A percentile compares a stretch with the other conserved stretches of the same genome.
Conservation (phyloP, 2,329 filamentous ascomycete species). For the Claviceps sp. region DNA sequence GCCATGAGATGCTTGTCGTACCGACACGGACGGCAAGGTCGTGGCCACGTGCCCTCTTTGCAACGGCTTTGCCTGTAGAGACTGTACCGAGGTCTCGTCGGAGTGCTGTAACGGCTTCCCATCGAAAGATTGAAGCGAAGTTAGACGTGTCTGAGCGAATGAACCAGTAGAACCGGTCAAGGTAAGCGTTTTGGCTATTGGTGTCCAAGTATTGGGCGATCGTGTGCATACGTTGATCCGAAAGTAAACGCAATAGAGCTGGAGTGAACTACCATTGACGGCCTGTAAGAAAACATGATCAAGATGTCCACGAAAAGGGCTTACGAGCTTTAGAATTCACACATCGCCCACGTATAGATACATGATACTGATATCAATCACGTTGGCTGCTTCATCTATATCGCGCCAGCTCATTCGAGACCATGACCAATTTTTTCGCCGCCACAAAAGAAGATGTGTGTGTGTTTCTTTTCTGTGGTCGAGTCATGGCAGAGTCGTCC, state of each 20-base stretch:
- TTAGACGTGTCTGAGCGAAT: no score
- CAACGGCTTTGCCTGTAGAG: slow-evolving; percentile 47
- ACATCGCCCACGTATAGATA: slow-evolving; percentile 63
- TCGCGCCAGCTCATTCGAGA: slow-evolving; percentile 55
- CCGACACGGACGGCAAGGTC: slow-evolving; percentile 45
- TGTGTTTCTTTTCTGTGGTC: slow-evolving; percentile 43
- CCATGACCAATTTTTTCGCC: slow-evolving; percentile 67
- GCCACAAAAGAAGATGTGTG: slow-evolving; percentile 62
- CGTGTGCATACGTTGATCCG: no score
- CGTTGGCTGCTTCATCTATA: slow-evolving; percentile 56
- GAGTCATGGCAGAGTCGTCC: slow-evolving; percentile 23
- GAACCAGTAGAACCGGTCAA: no score
- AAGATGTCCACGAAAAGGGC: slow-evolving; percentile 57
- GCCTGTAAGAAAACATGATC: slow-evolving; percentile 50
- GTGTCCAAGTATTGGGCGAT: no score
- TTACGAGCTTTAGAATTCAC: slow-evolving; percentile 21
- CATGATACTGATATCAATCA: slow-evolving; percentile 48
- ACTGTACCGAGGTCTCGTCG: slow-evolving; percentile 37
- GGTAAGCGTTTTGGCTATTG: no score
- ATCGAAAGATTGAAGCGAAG: no score
- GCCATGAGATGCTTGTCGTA: slow-evolving; percentile 40
- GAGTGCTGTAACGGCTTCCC: slow-evolving; percentile 4
- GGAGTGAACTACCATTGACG: slow-evolving; percentile 34
- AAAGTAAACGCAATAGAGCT: slow-evolving; percentile 8
- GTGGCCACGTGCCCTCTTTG: slow-evolving; percentile 33